Evolutionary conservation across 2,329 filamentous ascomycete genomes (phyloP), one percentile per base, ranked within the genome.

Genomic region (Byssothecium circinans): DNA sequence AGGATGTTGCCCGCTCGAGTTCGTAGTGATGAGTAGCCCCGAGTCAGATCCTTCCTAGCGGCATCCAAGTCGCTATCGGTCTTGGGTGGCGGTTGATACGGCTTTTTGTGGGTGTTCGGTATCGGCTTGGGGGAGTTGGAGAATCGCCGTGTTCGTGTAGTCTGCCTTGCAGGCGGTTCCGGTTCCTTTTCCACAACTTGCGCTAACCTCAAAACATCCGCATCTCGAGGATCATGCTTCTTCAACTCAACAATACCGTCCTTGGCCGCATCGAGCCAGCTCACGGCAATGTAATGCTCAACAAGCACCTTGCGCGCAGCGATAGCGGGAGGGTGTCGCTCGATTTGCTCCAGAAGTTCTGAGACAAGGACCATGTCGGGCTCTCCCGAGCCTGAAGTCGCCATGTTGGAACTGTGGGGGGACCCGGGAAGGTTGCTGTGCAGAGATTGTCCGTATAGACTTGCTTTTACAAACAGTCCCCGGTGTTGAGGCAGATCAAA

Each of bases 221-320:
- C 2, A 45, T 68, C 64, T 12, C 32, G 32, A 8, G 64, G 64
- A 25, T 46, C 48, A 12, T 60, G 33, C 14, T 22, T 51, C 46
- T 57, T 61, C 38, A 69, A 53, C 23, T 64, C 60, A 17, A 58
- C 61, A 12, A 60, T 54, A 23, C 62, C 57, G 15, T 70, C 65
- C 8, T 50, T 51, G 8, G 66, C 67, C 22, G 65, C 64, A n/a
- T 68, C 63, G 8, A 67, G 51, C 66, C 66, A 69, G 19, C 65
- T 64, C 8, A 63, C 49, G 3, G 61, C 53, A 10, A 68, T 61
- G 47, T 67, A 69, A 23, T 68, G 67, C 42, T 69, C 62, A 2
- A 62, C 49, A 3, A 70, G 60, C 4, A 69, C 50, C 32, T 67
- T 70, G 17, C 59, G 56, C 6, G 64, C 60, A 18, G 35, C 39